phyloP scores from a whole-genome alignment of 2,329 filamentous ascomycete species.

The Arthrobotrys sinensis region DNA sequence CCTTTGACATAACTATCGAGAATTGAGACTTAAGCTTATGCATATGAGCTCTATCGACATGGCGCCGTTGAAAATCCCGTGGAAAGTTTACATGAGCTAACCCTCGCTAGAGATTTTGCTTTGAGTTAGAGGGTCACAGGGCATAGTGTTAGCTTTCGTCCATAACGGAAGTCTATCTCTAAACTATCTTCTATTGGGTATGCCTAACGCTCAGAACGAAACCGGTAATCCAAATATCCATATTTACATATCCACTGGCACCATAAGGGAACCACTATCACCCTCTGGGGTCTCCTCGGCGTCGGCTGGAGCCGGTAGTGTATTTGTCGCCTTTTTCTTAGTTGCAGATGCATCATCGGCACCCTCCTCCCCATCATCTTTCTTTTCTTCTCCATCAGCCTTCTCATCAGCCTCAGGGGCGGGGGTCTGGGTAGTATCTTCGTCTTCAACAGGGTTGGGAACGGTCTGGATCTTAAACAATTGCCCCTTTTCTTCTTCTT shows the following conservation, averaged over 20 bases:
- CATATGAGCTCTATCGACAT: no score
- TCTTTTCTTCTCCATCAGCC: conserved; percentile 4
- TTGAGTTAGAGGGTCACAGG: no score
- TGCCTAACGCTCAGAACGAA: background rate
- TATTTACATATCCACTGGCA: conserved; percentile 17
- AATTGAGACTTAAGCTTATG: no score
- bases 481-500: background rate
- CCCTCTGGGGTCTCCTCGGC: background rate
- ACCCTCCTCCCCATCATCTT: background rate
- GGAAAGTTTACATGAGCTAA: no score
- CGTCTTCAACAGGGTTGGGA: conserved; percentile 3
- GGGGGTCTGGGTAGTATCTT: background rate
- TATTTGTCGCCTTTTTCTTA: no score
- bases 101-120: no score
- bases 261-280: background rate
- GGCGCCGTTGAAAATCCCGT: no score
- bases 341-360: background rate
- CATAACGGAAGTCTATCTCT: background rate
- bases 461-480: conserved; percentile 20
- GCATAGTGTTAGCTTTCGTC: no score
- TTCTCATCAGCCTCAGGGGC: conserved; percentile 7
- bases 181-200: background rate
- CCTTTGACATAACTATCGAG: no score
- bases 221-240: background rate
- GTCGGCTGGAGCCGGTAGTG: no score